Percentiles rank a stretch among this genome's conserved stretches.
These are phyloP conservation scores for Hibiscus syriacus DNA, from an alignment of 345 rosid species.

Conservation along the genomic window DNA sequence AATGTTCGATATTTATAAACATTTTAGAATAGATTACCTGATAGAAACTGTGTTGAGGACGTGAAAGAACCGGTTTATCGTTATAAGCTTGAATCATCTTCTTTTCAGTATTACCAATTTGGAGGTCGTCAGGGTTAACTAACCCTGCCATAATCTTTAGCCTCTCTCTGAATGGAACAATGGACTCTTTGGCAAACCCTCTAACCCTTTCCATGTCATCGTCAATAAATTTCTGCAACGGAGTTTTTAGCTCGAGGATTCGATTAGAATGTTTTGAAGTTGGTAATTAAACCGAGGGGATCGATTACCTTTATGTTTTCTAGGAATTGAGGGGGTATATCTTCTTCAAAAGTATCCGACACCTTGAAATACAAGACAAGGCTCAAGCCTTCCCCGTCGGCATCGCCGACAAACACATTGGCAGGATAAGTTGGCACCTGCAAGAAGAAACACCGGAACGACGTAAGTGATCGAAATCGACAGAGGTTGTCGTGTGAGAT, in stretches of 20 bases:
- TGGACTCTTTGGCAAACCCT: constrained; percentile 9
- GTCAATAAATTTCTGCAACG: not conserved
- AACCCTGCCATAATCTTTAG: constrained; percentile 77
- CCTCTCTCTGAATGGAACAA: constrained; percentile 79
- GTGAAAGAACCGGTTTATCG: constrained; percentile 48
- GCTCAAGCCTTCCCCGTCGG: constrained; percentile 94
- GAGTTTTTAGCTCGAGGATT: not conserved
- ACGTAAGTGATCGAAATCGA: not conserved
- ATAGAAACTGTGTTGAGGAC: constrained; percentile 2
- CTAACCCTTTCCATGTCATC: constrained; percentile 9
- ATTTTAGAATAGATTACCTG: not conserved
- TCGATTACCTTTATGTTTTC: constrained; percentile 69
- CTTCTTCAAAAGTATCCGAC: constrained; percentile 57
- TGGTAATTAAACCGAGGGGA: not conserved
- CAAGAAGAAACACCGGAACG: constrained; percentile 6
- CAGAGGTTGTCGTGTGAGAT: too few species aligned
- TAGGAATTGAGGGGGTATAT: constrained; percentile 52
- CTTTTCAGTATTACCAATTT: constrained; percentile 69
- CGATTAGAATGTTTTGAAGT: not conserved
- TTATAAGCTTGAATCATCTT: constrained; percentile 77
- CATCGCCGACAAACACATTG: constrained; percentile 79
- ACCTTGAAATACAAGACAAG: constrained; percentile 75
- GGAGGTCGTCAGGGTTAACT: constrained; percentile 78
- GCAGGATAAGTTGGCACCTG: constrained; percentile 96
- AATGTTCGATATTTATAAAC: not conserved